Conservation (phyloP, 345 rosid genomes). For the Melaleuca alternifolia region DNA sequence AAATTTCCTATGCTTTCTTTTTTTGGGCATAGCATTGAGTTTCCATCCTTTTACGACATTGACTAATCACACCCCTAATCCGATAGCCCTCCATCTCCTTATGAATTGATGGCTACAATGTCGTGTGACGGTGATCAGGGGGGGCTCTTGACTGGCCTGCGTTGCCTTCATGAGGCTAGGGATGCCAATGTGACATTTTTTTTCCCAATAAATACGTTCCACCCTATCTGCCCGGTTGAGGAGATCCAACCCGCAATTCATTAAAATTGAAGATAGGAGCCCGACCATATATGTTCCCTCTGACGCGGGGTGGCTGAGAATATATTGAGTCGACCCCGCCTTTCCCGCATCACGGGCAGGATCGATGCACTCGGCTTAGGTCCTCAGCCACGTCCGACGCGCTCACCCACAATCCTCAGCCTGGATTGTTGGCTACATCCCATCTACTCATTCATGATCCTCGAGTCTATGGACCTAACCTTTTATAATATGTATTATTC, state of each 20-base stretch:
- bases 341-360: neutral
- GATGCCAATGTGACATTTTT: neutral
- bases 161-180: neutral
- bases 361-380: no score
- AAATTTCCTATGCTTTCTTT: no score
- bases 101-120: neutral
- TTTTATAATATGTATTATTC: no score
- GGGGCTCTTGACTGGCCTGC: neutral
- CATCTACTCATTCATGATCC: no score
- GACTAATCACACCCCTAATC: neutral
- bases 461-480: no score
- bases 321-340: neutral
- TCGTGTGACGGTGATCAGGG: neutral
- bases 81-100: neutral
- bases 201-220: neutral
- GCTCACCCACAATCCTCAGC: no score
- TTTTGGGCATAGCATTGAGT: neutral
- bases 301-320: neutral
- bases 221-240: neutral
- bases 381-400: no score
- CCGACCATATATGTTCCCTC: neutral
- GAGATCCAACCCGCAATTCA: neutral
- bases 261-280: neutral
- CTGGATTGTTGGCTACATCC: no score
- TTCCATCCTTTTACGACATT: neutral